Percentiles rank a stretch among this genome's conserved stretches.
phyloP scores from a whole-genome alignment of 2,329 filamentous ascomycete genomes.

The Aspergillus novofumigatus region DNA sequence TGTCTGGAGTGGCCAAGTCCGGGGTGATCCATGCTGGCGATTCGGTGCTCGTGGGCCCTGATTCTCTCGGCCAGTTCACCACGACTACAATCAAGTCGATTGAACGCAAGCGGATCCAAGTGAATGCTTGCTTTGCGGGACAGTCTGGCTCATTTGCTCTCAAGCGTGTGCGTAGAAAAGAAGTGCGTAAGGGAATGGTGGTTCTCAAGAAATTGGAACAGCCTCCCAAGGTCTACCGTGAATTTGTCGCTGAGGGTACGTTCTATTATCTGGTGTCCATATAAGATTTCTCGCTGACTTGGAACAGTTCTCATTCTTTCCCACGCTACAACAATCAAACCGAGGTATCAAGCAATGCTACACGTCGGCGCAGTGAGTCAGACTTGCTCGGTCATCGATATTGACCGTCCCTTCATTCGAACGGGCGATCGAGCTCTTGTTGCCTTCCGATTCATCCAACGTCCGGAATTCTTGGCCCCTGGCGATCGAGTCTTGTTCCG shows the following conservation, averaged over 20 bases:
- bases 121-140: constrained; percentile 82
- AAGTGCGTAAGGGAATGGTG: constrained; percentile 97
- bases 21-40: constrained; percentile 90
- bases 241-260: constrained; percentile 73
- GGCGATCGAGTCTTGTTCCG: constrained; percentile 90
- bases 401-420: constrained; percentile 90
- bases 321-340: constrained; percentile 95
- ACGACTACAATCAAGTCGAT: constrained; percentile 86
- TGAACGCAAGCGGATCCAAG: constrained; percentile 85
- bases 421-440: constrained; percentile 93
- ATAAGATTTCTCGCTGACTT: constrained; percentile 7
- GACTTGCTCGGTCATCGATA: constrained; percentile 95
- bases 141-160: constrained; percentile 91
- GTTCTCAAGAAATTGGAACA: constrained; percentile 79
- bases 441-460: constrained; percentile 89
- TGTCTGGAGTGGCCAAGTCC: constrained; percentile 86
- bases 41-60: constrained; percentile 80
- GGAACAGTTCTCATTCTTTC: constrained; percentile 78
- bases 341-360: constrained; percentile 95
- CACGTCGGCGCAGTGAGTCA: constrained; percentile 93
- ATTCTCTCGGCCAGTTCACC: constrained; percentile 83
- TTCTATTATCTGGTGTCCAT: not conserved
- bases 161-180: constrained; percentile 80
- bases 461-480: constrained; percentile 84
- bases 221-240: constrained; percentile 67